These are phyloP conservation scores for Diddensiella santjacobensis DNA, from an alignment of 805 yeast genomes.

Conservation along the genomic window DNA sequence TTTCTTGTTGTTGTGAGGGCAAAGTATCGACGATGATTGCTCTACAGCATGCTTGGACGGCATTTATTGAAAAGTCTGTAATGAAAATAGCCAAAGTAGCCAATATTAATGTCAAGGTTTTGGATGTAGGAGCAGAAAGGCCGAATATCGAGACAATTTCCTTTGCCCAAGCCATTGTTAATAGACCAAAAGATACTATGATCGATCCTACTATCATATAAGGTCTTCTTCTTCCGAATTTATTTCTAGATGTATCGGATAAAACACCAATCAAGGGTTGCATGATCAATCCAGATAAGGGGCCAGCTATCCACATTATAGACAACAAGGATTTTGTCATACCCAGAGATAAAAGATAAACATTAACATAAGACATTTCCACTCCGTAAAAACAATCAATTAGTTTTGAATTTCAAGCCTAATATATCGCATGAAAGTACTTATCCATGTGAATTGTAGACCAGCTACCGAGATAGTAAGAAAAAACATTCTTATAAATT, in stretches of 20 bases:
- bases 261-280: conserved; percentile 61
- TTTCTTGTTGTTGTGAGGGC: conserved; percentile 52
- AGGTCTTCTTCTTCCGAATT: conserved; percentile 52
- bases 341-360: conserved; percentile 55
- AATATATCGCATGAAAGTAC: conserved; percentile 4
- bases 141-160: conserved; percentile 36
- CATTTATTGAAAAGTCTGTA: conserved; percentile 55
- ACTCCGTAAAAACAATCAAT: conserved; percentile 38
- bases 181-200: conserved; percentile 44
- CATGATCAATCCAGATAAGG: conserved; percentile 58
- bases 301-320: conserved; percentile 68
- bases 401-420: conserved; percentile 1
- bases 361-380: conserved; percentile 62
- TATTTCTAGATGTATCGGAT: conserved; percentile 42
- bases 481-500: conserved; percentile 20
- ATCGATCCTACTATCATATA: conserved; percentile 53
- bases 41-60: conserved; percentile 61
- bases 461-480: conserved; percentile 47
- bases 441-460: conserved; percentile 56
- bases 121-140: background rate
- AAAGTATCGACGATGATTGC: conserved; percentile 62
- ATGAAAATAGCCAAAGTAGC: conserved; percentile 53
- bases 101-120: conserved; percentile 36
- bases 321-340: conserved; percentile 53
- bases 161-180: conserved; percentile 43